phyloP scores from a whole-genome alignment of 2,329 filamentous ascomycete genomes.

The Pyricularia grisea region DNA sequence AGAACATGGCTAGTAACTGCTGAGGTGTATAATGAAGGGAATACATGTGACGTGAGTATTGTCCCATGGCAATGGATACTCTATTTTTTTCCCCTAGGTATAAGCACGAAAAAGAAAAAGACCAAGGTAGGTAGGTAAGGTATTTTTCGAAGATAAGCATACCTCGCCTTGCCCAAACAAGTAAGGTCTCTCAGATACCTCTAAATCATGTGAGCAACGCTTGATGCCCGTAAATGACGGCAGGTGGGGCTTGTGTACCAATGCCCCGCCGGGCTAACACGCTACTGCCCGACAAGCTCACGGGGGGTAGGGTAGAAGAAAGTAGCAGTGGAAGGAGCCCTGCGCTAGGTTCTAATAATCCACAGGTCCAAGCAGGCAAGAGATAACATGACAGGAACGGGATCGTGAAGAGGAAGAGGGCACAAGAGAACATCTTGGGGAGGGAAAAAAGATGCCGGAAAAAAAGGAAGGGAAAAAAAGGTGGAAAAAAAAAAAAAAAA shows the following conservation, averaged over 20 bases:
- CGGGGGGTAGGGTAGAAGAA: background rate
- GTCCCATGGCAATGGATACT: no score
- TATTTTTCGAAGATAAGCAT: background rate
- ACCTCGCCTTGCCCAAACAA: background rate
- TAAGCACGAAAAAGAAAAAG: no score
- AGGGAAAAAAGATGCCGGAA: background rate
- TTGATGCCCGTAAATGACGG: background rate
- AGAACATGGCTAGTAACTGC: background rate
- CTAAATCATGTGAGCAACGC: background rate
- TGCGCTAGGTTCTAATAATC: background rate
- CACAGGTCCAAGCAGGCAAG: background rate
- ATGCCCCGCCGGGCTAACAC: background rate
- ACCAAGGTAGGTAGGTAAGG: no score
- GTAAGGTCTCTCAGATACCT: background rate
- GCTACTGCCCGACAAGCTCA: background rate
- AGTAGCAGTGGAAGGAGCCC: background rate
- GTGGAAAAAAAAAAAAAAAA: background rate
- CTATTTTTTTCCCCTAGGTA: no score
- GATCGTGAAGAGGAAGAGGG: background rate
- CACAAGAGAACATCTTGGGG: background rate
- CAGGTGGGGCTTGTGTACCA: background rate
- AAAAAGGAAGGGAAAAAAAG: background rate
- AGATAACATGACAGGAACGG: background rate
- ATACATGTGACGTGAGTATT: background rate
- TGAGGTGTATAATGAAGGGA: background rate